Evolutionary conservation across 176 grass and related monocot genomes (phyloP).

Genomic region (Triticum dicoccoides): DNA sequence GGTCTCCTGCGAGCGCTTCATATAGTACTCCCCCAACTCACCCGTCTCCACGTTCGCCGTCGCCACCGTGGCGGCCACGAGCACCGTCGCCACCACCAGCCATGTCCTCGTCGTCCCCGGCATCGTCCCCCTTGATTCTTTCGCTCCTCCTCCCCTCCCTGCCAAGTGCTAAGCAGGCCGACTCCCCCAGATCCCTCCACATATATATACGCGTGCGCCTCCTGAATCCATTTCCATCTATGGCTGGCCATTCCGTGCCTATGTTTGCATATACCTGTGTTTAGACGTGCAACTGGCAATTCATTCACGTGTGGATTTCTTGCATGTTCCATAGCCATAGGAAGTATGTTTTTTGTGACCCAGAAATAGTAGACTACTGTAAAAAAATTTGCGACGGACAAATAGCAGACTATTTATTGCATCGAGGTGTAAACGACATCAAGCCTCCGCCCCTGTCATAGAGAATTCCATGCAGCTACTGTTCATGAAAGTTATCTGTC

Average conservation of each 20-base stretch:
- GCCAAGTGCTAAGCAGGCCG: neutral
- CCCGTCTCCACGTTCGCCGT: neutral
- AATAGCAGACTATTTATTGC: neutral
- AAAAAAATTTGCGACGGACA: too few relatives aligned
- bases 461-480: too few relatives aligned
- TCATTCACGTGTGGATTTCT: neutral
- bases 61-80: neutral
- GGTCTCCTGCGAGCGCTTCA: constrained; percentile 12
- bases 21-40: neutral
- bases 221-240: neutral
- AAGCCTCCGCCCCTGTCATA: too few relatives aligned
- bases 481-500: too few relatives aligned
- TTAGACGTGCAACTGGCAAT: neutral
- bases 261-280: neutral
- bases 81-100: neutral
- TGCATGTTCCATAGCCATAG: neutral
- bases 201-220: neutral
- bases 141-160: neutral
- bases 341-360: neutral
- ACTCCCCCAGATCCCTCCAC: neutral
- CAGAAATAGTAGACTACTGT: too few relatives aligned
- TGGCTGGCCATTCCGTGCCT: neutral
- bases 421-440: neutral
- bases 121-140: neutral
- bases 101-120: neutral